These are phyloP conservation scores for Chloris gayana DNA, from an alignment of 176 grass and related monocot species.

Conservation along the genomic window DNA sequence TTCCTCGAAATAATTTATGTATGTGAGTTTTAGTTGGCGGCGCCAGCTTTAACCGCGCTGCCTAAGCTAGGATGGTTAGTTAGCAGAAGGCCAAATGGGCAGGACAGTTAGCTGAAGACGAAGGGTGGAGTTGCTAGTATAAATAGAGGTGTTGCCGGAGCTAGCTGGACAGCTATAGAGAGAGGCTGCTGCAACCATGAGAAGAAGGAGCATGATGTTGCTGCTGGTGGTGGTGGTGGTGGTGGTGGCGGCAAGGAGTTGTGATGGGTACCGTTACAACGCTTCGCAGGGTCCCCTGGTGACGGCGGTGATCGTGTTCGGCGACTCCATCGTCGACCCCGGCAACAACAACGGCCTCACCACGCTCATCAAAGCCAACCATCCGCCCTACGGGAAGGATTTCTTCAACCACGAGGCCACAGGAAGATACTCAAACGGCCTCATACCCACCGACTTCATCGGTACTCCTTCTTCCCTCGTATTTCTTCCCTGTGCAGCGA, in stretches of 20 bases:
- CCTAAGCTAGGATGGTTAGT: too few relatives aligned
- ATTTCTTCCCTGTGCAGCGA: too few relatives aligned
- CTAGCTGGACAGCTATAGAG: too few relatives aligned
- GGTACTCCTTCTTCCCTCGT: slow-evolving; percentile 17
- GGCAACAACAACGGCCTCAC: slow-evolving; percentile 76
- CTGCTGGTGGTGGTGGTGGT: neutral
- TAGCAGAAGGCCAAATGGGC: too few relatives aligned
- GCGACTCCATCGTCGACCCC: slow-evolving; percentile 79
- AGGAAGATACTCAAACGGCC: slow-evolving; percentile 71
- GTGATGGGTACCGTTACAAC: slow-evolving; percentile 30
- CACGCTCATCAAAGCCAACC: slow-evolving; percentile 67
- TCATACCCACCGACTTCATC: slow-evolving; percentile 70
- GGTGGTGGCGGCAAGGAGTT: neutral
- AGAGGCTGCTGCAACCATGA: neutral
- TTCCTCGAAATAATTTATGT: too few relatives aligned
- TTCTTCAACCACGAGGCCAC: slow-evolving; percentile 55
- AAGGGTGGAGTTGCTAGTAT: too few relatives aligned
- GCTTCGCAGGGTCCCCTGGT: neutral
- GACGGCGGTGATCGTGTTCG: slow-evolving; percentile 75
- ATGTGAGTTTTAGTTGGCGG: too few relatives aligned
- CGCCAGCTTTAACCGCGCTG: too few relatives aligned
- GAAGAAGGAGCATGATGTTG: neutral
- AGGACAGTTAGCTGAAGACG: too few relatives aligned
- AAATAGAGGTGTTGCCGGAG: too few relatives aligned
- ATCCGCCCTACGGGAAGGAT: slow-evolving; percentile 67